These are phyloP conservation scores for Trichothecium sympodiale DNA, from an alignment of 2,329 filamentous ascomycete species.

Conservation along the genomic window DNA sequence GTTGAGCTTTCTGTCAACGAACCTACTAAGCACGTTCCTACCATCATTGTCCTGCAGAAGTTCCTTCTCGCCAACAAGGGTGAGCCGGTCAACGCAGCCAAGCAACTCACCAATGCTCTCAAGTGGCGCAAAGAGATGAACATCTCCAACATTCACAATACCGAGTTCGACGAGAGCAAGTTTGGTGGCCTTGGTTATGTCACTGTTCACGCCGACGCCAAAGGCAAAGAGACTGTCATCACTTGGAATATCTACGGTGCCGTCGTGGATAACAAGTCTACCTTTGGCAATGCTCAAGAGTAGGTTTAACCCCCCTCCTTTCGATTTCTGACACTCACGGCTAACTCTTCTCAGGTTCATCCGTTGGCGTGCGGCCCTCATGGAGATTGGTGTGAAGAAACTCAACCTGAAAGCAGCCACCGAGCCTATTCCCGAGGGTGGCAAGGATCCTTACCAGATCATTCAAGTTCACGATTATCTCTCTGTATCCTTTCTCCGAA, in stretches of 20 bases:
- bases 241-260: constrained; percentile 92
- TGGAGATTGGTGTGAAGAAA: constrained; percentile 74
- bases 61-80: constrained; percentile 84
- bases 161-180: constrained; percentile 55
- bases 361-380: constrained; percentile 78
- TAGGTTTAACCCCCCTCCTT: constrained; percentile 31
- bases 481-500: constrained; percentile 74
- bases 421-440: constrained; percentile 59
- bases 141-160: constrained; percentile 53
- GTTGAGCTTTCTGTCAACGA: constrained; percentile 47
- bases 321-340: background rate
- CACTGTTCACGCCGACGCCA: constrained; percentile 51
- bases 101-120: constrained; percentile 69
- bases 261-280: constrained; percentile 71
- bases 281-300: constrained; percentile 75
- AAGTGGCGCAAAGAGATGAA: constrained; percentile 73
- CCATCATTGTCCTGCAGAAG: constrained; percentile 80
- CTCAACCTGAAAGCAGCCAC: constrained; percentile 61
- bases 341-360: constrained; percentile 53
- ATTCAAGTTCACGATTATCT: constrained; percentile 91
- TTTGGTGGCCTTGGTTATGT: constrained; percentile 75
- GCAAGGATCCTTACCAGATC: constrained; percentile 78
- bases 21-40: constrained; percentile 48
- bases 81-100: constrained; percentile 60
- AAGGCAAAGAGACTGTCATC: constrained; percentile 49